These are phyloP conservation scores for Austroboletus festivus DNA, from an alignment of 768 basidiomycete genomes.

Conservation along the genomic window DNA sequence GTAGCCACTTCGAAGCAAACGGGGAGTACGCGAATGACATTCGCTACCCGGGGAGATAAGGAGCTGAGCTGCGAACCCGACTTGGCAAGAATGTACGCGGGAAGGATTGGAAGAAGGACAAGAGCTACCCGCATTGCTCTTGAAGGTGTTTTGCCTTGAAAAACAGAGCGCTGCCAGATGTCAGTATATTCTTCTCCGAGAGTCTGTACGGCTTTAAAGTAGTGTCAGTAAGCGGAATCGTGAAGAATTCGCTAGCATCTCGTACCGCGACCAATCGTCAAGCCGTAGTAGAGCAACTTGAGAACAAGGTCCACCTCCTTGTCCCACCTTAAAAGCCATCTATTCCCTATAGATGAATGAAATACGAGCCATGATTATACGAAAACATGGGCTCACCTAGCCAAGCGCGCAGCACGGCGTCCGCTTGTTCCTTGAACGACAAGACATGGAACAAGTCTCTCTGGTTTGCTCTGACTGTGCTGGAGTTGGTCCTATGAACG, in stretches of 20 bases:
- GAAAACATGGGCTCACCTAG: constrained; percentile 49
- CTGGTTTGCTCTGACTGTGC: constrained; percentile 78
- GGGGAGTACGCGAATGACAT: constrained; percentile 41
- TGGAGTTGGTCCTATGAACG: constrained; percentile 9
- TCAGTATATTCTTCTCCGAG: constrained; percentile 91
- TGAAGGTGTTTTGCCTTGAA: constrained; percentile 41
- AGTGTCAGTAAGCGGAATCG: constrained; percentile 8
- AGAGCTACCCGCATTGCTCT: constrained; percentile 46
- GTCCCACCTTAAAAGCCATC: constrained; percentile 78
- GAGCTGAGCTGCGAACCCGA: constrained; percentile 41
- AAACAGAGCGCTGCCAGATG: constrained; percentile 67
- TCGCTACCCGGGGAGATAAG: constrained; percentile 30
- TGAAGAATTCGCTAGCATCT: not conserved
- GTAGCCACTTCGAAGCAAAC: constrained; percentile 49
- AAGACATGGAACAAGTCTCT: constrained; percentile 77
- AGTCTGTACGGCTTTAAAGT: constrained; percentile 63
- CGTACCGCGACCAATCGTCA: constrained; percentile 73
- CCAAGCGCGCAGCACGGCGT: constrained; percentile 72
- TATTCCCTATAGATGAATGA: constrained; percentile 52
- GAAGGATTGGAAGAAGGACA: constrained; percentile 64
- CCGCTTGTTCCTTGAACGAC: constrained; percentile 70
- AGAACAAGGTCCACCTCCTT: constrained; percentile 71
- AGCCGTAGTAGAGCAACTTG: constrained; percentile 67
- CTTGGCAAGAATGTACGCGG: constrained; percentile 57
- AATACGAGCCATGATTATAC: not conserved